Evolutionary conservation across 805 yeast species (phyloP), one percentile per base, ranked within the genome.

Genomic region (Cyberlindnera japonica): DNA sequence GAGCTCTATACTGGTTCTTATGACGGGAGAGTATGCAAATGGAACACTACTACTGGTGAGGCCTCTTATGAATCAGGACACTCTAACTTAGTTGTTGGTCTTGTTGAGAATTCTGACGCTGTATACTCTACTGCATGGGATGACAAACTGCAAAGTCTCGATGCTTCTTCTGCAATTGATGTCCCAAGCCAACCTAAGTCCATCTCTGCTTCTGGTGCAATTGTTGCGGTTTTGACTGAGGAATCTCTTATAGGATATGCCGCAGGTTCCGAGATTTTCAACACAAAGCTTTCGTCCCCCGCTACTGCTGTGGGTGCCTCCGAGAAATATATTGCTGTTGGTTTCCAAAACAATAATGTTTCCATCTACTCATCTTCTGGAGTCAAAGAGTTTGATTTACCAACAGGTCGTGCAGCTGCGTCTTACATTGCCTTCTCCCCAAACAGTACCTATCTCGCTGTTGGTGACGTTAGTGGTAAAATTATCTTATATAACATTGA

Each of bases 401-500:
- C 65, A 35, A 59, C 74, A 11, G 63, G 78, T 45, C 74, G 87
- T 43, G 73, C 88, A 4, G 71, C 76, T 10, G 84, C 89, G 13
- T 72, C 85, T 2, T 67, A 68, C 38, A 68, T 85, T 34, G 66
- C 79, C 11, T 74, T 86, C 21, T 86, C 96, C 1, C 91, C 88
- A 4, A 71, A 81, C 51, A 84, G 77, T 7, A 61, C 69, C 41
- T 74, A 65, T 45, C 69, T 83, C 14, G 98, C 98, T 1, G 84
- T 83, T 19, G 97, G 96, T 38, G 97, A 90, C 54, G 71, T 72
- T 5, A 70, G 83, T 38, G 99, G 99, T 24, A 93, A 91, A 61
- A 87, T 89, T 49, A 64, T 81, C n/a, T 69, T 90, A 26, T 88
- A 77, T 62, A 72, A 77, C 48, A 59, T 79, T 6, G 60, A 59